Percentiles rank a stretch among this genome's conserved stretches.
Evolutionary conservation across 805 yeast genomes (phyloP).

Genomic region (Sugiyamaella qingdaonensis): DNA sequence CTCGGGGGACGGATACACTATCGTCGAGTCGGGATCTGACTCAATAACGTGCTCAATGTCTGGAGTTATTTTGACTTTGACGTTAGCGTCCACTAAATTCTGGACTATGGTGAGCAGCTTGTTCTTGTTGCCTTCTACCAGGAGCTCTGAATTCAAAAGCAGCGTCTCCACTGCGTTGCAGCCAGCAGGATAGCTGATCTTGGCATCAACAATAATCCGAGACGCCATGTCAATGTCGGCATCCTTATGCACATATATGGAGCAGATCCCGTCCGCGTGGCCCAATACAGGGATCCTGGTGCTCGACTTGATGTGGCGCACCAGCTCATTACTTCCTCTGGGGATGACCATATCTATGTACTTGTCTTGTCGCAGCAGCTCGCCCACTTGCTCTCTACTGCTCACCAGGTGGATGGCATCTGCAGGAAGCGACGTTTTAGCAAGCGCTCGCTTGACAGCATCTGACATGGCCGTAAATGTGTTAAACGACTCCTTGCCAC

Average conservation of each 20-base stretch:
- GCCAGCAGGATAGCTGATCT: constrained; percentile 98
- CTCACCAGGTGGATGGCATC: constrained; percentile 82
- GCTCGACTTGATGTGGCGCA: constrained; percentile 73
- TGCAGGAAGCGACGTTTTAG: constrained; percentile 67
- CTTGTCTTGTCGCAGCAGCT: constrained; percentile 75
- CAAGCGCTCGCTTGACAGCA: constrained; percentile 58
- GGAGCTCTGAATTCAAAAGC: constrained; percentile 47
- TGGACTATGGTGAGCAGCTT: constrained; percentile 30
- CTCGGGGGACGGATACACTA: constrained; percentile 12
- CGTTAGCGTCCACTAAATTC: constrained; percentile 57
- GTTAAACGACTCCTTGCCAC: constrained; percentile 88
- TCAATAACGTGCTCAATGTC: constrained; percentile 38
- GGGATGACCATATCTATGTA: constrained; percentile 95
- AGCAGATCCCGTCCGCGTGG: constrained; percentile 97
- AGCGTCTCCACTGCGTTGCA: constrained; percentile 94
- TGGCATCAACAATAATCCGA: constrained; percentile 74
- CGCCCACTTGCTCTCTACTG: constrained; percentile 86
- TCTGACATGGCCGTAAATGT: constrained; percentile 80
- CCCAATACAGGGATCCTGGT: constrained; percentile 97
- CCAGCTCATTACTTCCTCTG: constrained; percentile 93
- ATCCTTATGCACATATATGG: constrained; percentile 73
- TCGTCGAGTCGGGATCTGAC: constrained; percentile 9
- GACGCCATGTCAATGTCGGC: constrained; percentile 78
- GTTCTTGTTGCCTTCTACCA: constrained; percentile 16
- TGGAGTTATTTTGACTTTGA: constrained; percentile 63